Conservation (phyloP, 331 rosid genomes). For the Arachis monticola region DNA sequence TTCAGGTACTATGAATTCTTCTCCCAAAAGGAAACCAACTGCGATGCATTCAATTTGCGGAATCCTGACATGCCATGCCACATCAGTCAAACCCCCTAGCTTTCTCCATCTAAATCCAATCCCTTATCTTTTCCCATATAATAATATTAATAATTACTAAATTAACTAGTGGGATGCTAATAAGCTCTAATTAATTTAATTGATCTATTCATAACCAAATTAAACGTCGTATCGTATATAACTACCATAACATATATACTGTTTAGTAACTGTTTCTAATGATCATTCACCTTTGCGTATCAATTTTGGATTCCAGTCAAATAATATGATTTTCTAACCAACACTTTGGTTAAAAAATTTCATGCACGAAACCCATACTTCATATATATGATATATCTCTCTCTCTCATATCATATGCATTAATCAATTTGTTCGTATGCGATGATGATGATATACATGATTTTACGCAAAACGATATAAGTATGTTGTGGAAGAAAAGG, state of each 20-base stretch:
- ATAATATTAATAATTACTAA: neutral
- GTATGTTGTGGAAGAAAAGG: neutral
- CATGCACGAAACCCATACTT: constrained; percentile 43
- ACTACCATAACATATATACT: neutral
- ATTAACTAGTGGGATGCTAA: no score
- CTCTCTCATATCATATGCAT: constrained; percentile 1
- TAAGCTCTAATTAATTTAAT: no score
- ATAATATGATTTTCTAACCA: neutral
- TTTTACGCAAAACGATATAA: neutral
- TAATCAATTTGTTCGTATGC: no score
- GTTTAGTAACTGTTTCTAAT: neutral
- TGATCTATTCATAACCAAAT: neutral
- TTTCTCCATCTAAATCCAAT: neutral
- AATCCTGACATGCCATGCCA: constrained; percentile 17
- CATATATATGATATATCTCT: no score
- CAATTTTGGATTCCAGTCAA: constrained; percentile 22
- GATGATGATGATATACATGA: no score
- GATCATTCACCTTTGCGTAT: constrained; percentile 30
- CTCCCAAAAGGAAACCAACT: constrained; percentile 44
- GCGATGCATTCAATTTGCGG: constrained; percentile 62
- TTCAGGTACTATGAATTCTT: constrained; percentile 67
- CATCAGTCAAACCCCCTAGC: constrained; percentile 35
- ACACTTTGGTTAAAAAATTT: constrained; percentile 17
- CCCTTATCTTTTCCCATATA: neutral
- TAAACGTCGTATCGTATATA: neutral